phyloP scores from a whole-genome alignment of 1,284 basidiomycete species.

The Leccinum subfulvum region DNA sequence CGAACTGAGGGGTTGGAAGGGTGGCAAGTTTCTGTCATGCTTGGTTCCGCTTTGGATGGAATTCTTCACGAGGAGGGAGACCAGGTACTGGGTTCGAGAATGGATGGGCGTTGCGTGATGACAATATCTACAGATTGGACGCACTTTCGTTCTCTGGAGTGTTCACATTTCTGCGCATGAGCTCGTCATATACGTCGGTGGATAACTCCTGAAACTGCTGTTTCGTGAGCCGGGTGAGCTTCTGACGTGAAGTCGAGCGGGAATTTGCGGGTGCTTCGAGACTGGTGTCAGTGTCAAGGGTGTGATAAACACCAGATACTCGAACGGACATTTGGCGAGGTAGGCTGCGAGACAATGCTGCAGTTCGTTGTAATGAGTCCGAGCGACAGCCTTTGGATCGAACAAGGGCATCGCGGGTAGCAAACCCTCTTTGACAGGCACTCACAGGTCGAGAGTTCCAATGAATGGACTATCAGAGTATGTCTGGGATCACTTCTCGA shows the following conservation, averaged over 20 bases:
- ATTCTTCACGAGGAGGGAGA: constrained; percentile 88
- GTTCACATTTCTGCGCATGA: constrained; percentile 72
- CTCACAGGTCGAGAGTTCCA: neutral
- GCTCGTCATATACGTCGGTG: constrained; percentile 93
- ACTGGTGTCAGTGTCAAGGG: neutral
- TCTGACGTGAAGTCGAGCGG: constrained; percentile 83
- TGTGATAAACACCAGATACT: neutral
- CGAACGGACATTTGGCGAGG: constrained; percentile 62
- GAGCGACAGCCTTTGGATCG: constrained; percentile 67
- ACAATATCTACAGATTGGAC: constrained; percentile 19
- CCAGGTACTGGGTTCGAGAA: constrained; percentile 66
- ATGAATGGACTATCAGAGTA: neutral
- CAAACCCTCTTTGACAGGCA: constrained; percentile 49
- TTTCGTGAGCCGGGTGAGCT: constrained; percentile 84
- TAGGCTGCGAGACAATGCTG: constrained; percentile 72
- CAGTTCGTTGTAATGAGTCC: constrained; percentile 74
- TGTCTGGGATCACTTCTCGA: neutral
- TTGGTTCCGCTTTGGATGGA: constrained; percentile 98
- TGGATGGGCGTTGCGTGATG: constrained; percentile 12
- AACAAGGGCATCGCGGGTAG: constrained; percentile 52
- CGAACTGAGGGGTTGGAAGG: constrained; percentile 87
- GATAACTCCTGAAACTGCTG: constrained; percentile 93
- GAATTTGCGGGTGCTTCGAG: constrained; percentile 57
- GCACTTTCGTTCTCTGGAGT: constrained; percentile 61
- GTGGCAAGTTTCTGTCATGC: constrained; percentile 98